Conservation (phyloP, 2,329 filamentous ascomycete genomes). For the Emergomyces africanus region DNA sequence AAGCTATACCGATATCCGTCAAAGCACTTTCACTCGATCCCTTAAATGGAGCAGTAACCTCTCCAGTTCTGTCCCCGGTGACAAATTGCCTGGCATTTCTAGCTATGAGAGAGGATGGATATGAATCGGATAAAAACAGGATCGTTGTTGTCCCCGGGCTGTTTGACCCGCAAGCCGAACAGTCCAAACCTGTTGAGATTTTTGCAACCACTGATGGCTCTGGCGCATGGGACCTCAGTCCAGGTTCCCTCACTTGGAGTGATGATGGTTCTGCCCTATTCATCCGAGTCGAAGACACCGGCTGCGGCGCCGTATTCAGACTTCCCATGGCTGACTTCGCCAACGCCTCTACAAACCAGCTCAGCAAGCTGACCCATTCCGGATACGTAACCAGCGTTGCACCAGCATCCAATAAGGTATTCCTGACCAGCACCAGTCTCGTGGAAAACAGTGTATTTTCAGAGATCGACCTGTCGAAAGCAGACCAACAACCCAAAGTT, state of each 20-base stretch:
- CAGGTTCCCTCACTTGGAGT: conserved; percentile 28
- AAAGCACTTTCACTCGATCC: conserved; percentile 12
- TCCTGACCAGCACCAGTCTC: conserved; percentile 32
- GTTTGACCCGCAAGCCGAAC: conserved; percentile 16
- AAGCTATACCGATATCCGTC: conserved; percentile 23
- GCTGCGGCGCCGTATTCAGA: conserved; percentile 30
- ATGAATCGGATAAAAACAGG: conserved; percentile 35
- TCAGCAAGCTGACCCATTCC: conserved; percentile 27
- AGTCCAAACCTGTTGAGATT: conserved; percentile 18
- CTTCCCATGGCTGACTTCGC: conserved; percentile 13
- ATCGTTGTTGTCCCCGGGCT: conserved; percentile 27
- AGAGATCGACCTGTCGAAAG: conserved; percentile 25
- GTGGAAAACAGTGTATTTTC: conserved; percentile 32
- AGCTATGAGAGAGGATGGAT: conserved; percentile 33
- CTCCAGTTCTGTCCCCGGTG: conserved; percentile 33
- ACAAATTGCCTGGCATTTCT: conserved; percentile 32
- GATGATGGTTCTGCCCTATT: conserved; percentile 30
- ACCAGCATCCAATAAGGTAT: conserved; percentile 24
- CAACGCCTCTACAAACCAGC: conserved; percentile 17
- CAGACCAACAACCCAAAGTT: conserved; percentile 14
- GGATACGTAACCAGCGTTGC: conserved; percentile 31
- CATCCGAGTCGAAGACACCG: conserved; percentile 30
- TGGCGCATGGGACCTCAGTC: conserved; percentile 32
- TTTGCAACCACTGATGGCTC: conserved; percentile 26
- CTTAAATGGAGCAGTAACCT: conserved; percentile 32